Evolutionary conservation across 2,329 filamentous ascomycete species (phyloP).

Genomic region (Diaporthe vexans): DNA sequence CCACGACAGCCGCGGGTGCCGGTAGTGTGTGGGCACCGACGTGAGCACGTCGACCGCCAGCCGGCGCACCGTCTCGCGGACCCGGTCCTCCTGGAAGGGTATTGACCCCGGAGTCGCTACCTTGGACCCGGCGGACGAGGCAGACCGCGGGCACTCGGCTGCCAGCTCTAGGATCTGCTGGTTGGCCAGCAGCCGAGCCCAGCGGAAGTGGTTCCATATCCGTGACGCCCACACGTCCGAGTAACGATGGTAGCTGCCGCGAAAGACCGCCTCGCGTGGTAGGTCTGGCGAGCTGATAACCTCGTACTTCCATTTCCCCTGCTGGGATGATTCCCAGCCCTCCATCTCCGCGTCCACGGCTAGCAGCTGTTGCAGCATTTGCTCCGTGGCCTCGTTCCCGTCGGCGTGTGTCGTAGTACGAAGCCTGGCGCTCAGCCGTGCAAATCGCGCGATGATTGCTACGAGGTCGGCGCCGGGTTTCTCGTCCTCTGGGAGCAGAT

Average conservation of each 20-base stretch:
- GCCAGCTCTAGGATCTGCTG: conserved; percentile 62
- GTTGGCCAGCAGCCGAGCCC: conserved; percentile 67
- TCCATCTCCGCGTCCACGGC: conserved; percentile 57
- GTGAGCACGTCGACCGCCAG: conserved; percentile 60
- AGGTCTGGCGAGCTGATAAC: conserved; percentile 51
- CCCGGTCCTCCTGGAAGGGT: conserved; percentile 48
- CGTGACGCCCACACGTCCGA: conserved; percentile 66
- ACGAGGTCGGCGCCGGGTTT: conserved; percentile 58
- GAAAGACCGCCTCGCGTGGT: conserved; percentile 61
- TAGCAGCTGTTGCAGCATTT: conserved; percentile 56
- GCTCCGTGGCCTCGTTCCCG: conserved; percentile 51
- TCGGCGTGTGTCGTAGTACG: conserved; percentile 55
- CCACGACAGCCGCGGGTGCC: conserved; percentile 59
- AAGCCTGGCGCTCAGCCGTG: conserved; percentile 55
- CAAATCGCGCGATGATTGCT: conserved; percentile 55
- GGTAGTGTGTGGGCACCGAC: conserved; percentile 65
- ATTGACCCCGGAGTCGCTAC: conserved; percentile 32
- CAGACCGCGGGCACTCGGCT: conserved; percentile 56
- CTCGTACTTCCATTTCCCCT: conserved; percentile 55
- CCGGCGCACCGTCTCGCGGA: conserved; percentile 53
- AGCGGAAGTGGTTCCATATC: conserved; percentile 72
- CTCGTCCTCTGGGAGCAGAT: conserved; percentile 52
- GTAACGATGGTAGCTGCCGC: conserved; percentile 69
- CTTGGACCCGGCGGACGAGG: conserved; percentile 49
- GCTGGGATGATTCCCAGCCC: conserved; percentile 54